Conservation (phyloP, 805 yeast genomes). For the Candida patagonica region DNA sequence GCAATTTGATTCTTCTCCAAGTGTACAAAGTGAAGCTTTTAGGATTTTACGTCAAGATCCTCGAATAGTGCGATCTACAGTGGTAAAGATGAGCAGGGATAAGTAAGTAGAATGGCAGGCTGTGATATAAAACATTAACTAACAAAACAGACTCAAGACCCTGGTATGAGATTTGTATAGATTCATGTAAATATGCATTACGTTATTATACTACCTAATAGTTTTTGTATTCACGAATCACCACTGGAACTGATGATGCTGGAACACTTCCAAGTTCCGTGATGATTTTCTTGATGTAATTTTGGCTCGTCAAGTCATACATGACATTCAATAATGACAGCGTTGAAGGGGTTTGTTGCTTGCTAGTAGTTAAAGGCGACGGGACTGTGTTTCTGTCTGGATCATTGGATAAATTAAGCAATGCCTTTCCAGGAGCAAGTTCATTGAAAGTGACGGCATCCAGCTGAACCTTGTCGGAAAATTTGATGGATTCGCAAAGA, state of each 20-base stretch:
- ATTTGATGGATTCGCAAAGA: slow-evolving; percentile 90
- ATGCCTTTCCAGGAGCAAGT: slow-evolving; percentile 33
- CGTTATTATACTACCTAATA: neutral
- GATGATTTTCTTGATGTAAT: slow-evolving; percentile 84
- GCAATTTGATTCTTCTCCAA: slow-evolving; percentile 77
- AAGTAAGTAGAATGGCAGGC: slow-evolving; percentile 4
- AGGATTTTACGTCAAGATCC: slow-evolving; percentile 82
- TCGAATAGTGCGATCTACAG: slow-evolving; percentile 71
- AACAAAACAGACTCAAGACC: neutral
- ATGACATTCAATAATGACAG: slow-evolving; percentile 73
- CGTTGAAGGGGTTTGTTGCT: slow-evolving; percentile 20
- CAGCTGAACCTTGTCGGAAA: slow-evolving; percentile 88
- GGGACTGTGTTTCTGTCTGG: slow-evolving; percentile 17
- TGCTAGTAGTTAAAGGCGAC: slow-evolving; percentile 18
- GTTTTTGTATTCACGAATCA: slow-evolving; percentile 79
- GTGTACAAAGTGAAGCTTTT: slow-evolving; percentile 76
- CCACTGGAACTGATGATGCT: slow-evolving; percentile 97
- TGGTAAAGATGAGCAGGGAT: slow-evolving; percentile 40
- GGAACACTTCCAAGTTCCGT: slow-evolving; percentile 96
- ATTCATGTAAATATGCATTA: neutral
- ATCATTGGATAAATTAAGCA: slow-evolving; percentile 24
- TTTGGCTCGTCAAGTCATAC: slow-evolving; percentile 93
- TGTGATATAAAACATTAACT: neutral
- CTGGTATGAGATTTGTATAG: neutral
- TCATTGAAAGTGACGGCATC: slow-evolving; percentile 95